phyloP scores from a whole-genome alignment of 192 early-diverging fungal species.

The Ambispora gerdemannii region DNA sequence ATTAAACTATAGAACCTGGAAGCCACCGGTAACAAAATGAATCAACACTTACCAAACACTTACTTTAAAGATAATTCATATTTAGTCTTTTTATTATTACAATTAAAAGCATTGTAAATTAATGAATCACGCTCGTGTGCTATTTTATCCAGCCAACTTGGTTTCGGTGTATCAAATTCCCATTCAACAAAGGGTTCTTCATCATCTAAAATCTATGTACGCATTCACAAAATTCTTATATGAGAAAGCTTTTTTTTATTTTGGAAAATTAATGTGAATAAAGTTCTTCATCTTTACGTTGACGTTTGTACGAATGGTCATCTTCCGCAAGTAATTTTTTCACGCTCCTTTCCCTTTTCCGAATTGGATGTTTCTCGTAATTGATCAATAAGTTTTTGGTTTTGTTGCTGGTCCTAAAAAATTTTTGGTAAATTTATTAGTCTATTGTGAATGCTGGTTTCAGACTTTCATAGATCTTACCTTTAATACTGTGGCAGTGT shows the following conservation, averaged over 20 bases:
- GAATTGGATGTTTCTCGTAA: not conserved
- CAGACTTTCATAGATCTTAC: conserved; percentile 1
- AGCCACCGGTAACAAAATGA: not conserved
- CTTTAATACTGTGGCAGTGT: not conserved
- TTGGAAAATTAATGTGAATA: conserved; percentile 6
- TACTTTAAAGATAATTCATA: conserved; percentile 18
- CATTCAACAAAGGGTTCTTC: conserved; percentile 7
- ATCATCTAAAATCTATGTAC: conserved; percentile 6
- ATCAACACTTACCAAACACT: not conserved
- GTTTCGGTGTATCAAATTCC: conserved; percentile 7
- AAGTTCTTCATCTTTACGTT: not conserved
- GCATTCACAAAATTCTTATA: not conserved
- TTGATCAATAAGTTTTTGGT: conserved; percentile 9
- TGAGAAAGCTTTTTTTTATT: conserved; percentile 3
- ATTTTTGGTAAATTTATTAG: conserved; percentile 3
- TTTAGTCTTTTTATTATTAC: conserved; percentile 5
- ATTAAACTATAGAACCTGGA: conserved; percentile 21
- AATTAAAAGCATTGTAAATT: not conserved
- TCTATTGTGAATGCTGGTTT: conserved; percentile 1
- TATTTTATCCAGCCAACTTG: conserved; percentile 15
- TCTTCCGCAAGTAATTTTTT: conserved; percentile 1
- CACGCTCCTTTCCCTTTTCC: not conserved
- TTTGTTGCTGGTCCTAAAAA: conserved; percentile 3
- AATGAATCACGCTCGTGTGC: not conserved
- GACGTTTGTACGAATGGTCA: conserved; percentile 2